phyloP scores from a whole-genome alignment of 2,329 filamentous ascomycete genomes.

The Curvularia verruculosa region DNA sequence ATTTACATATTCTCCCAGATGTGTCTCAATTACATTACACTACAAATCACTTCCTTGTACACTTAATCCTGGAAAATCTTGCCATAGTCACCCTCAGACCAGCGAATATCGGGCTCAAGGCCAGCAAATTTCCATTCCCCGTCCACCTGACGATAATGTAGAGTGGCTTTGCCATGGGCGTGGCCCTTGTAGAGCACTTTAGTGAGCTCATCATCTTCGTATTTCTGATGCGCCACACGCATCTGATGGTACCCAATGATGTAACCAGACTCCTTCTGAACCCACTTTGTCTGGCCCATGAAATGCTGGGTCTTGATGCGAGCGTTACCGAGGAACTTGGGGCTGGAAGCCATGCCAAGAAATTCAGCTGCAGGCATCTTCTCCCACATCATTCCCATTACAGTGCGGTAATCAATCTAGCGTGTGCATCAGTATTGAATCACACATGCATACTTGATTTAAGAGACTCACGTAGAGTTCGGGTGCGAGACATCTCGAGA shows the following conservation, averaged over 20 bases:
- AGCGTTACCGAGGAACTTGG: constrained; percentile 16
- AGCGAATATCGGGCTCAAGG: neutral
- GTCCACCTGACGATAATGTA: neutral
- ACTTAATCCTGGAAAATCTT: neutral
- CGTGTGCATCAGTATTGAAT: neutral
- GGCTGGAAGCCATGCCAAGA: constrained; percentile 11
- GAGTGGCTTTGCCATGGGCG: neutral
- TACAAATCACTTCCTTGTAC: neutral
- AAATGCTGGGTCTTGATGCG: constrained; percentile 20
- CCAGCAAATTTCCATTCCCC: constrained; percentile 3
- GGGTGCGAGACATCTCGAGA: constrained; percentile 8
- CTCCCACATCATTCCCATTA: constrained; percentile 14
- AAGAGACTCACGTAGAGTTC: constrained; percentile 2
- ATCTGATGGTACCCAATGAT: constrained; percentile 19
- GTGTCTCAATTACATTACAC: neutral
- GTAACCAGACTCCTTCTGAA: neutral
- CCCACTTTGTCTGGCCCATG: constrained; percentile 15
- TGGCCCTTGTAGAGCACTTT: constrained; percentile 1
- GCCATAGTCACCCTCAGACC: neutral
- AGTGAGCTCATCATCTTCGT: neutral
- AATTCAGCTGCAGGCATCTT: constrained; percentile 20
- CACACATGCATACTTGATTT: neutral
- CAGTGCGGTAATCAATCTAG: constrained; percentile 13
- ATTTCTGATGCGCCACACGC: constrained; percentile 4
- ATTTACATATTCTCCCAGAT: neutral